A percentile compares a stretch with the other conserved stretches of the same genome.
Conservation (phyloP, 75 land plant genomes). For the Pinus tabuliformis region DNA sequence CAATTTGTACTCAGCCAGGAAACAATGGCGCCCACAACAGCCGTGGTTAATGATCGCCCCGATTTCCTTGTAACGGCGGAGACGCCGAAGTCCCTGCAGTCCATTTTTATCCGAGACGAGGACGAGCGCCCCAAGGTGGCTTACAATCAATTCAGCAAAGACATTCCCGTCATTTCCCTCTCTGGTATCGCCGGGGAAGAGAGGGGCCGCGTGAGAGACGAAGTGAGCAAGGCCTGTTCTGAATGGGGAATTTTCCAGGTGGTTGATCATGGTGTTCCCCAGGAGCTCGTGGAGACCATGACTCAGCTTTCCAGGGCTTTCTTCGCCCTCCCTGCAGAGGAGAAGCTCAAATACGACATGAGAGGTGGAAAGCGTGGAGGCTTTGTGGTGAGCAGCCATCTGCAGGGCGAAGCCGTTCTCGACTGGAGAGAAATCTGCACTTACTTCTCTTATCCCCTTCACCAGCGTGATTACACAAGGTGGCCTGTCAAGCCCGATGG, state of each 20-base stretch:
- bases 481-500: constrained; percentile 3
- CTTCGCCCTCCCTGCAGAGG: constrained; percentile 20
- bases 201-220: constrained; percentile 32
- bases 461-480: background rate
- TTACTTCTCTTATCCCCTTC: constrained; percentile 1
- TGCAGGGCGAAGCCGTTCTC: constrained; percentile 8
- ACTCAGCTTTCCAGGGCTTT: background rate
- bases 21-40: too few species aligned
- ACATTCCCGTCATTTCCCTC: constrained; percentile 16
- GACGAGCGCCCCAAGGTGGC: constrained; percentile 14
- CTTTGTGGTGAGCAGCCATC: constrained; percentile 13
- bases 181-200: background rate
- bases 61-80: constrained; percentile 30
- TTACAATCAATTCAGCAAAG: constrained; percentile 11
- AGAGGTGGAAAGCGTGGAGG: constrained; percentile 10
- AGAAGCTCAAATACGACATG: constrained; percentile 17
- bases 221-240: constrained; percentile 11
- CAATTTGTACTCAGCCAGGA: too few species aligned
- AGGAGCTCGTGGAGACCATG: background rate
- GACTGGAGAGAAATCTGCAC: constrained; percentile 6
- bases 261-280: constrained; percentile 12
- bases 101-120: constrained; percentile 12
- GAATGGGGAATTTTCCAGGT: constrained; percentile 33
- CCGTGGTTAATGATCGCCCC: too few species aligned
- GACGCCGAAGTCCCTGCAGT: constrained; percentile 25